These are phyloP conservation scores for Bacterosira constricta DNA, from an alignment of 108 stramenopile genomes.

Conservation along the genomic window DNA sequence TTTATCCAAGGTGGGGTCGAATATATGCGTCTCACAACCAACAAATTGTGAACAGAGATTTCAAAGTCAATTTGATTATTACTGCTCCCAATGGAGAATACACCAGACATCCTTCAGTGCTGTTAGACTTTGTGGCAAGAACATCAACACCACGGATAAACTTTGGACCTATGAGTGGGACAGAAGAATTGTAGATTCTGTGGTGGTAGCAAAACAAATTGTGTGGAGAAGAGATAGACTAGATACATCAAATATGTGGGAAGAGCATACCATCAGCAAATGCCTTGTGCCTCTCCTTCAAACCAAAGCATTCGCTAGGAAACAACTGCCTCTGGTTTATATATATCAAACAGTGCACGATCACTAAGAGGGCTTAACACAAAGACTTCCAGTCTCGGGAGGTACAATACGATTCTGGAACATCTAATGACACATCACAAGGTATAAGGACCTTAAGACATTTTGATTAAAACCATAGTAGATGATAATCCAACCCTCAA, in stretches of 20 bases:
- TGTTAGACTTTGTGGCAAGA: conserved; percentile 15
- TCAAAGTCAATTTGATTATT: conserved; percentile 38
- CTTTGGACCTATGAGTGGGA: no score
- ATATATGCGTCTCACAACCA: conserved; percentile 48
- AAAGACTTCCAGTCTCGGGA: neutral
- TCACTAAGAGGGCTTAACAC: neutral
- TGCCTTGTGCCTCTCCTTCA: conserved; percentile 14
- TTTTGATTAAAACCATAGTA: no score
- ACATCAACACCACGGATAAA: conserved; percentile 41
- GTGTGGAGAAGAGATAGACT: no score
- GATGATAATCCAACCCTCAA: no score
- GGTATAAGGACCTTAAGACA: no score
- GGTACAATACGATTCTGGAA: neutral
- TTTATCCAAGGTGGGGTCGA: conserved; percentile 37
- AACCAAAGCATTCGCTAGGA: conserved; percentile 40
- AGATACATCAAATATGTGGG: no score
- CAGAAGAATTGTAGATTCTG: no score
- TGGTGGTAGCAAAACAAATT: no score
- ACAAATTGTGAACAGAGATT: conserved; percentile 20
- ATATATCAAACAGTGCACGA: conserved; percentile 6
- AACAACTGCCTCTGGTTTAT: conserved; percentile 41
- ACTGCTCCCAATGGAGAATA: conserved; percentile 42
- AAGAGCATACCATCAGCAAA: conserved; percentile 43
- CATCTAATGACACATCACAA: no score
- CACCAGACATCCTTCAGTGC: conserved; percentile 32